Evolutionary conservation across 2,329 filamentous ascomycete species (phyloP).

Genomic region (Aspergillus awamori): DNA sequence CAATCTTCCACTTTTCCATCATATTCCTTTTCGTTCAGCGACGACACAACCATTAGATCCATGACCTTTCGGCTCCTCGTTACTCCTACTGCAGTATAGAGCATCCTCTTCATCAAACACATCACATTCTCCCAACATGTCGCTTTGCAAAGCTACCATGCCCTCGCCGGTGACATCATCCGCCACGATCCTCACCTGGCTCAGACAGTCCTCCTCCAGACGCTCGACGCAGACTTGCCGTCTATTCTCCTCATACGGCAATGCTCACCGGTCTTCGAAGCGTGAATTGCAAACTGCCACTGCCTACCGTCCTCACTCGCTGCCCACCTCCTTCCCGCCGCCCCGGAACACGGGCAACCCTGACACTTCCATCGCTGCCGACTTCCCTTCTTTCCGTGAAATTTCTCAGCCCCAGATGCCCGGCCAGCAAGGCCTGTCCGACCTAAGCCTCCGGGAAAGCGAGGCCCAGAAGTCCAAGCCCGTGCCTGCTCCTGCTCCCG

Average conservation of each 20-base stretch:
- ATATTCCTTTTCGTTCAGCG: conserved; percentile 6
- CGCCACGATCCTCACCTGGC: conserved; percentile 43
- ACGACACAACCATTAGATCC: conserved; percentile 13
- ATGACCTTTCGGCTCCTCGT: conserved; percentile 8
- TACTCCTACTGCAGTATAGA: conserved; percentile 23
- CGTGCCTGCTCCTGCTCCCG: conserved; percentile 33
- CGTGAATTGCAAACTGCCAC: conserved; percentile 67
- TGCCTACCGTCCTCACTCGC: conserved; percentile 62
- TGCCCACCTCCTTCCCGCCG: conserved; percentile 59
- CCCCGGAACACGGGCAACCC: conserved; percentile 61
- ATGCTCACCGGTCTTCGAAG: conserved; percentile 49
- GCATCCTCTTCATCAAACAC: conserved; percentile 9
- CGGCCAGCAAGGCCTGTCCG: conserved; percentile 36
- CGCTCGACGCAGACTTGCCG: conserved; percentile 47
- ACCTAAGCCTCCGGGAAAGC: conserved; percentile 59
- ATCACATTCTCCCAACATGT: conserved; percentile 37
- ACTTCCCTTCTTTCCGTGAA: conserved; percentile 51
- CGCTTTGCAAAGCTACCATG: conserved; percentile 39
- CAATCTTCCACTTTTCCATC: conserved; percentile 15
- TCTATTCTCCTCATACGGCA: conserved; percentile 52
- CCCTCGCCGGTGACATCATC: conserved; percentile 52
- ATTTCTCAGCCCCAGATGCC: conserved; percentile 49
- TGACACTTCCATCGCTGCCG: conserved; percentile 63
- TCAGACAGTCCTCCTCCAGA: conserved; percentile 41
- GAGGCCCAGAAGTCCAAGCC: conserved; percentile 70